phyloP scores from a whole-genome alignment of 768 basidiomycete species.

The Podaxis sp. region DNA sequence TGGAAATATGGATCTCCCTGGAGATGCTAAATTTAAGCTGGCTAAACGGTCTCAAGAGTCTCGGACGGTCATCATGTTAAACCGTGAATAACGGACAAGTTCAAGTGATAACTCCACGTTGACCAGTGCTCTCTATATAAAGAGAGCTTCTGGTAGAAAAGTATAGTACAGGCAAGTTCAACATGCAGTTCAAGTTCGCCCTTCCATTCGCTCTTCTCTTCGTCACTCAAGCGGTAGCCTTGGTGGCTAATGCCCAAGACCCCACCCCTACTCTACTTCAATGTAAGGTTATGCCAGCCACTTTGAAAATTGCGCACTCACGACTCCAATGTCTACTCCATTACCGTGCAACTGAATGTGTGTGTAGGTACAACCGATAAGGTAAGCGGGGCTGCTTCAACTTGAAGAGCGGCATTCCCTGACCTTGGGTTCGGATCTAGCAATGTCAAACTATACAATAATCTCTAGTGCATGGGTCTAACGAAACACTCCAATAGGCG shows the following conservation, averaged over 20 bases:
- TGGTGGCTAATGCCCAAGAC: background rate
- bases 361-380: background rate
- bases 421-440: background rate
- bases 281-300: background rate
- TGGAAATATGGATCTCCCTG: background rate
- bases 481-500: background rate
- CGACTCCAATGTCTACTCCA: background rate
- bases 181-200: slow-evolving; percentile 3
- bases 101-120: background rate
- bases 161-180: background rate
- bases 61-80: background rate
- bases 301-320: background rate
- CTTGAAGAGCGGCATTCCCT: background rate
- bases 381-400: background rate
- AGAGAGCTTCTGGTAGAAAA: background rate
- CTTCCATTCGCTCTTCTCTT: slow-evolving; percentile 2
- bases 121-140: no score
- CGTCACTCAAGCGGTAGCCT: background rate
- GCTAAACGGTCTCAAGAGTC: background rate
- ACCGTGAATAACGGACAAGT: background rate
- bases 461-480: background rate
- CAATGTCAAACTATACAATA: background rate
- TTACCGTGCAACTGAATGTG: background rate
- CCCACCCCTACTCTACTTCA: background rate
- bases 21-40: background rate